Percentiles rank a stretch among this genome's conserved stretches.
Conservation (phyloP, 805 yeast species). For the Teunomyces cretensis region DNA sequence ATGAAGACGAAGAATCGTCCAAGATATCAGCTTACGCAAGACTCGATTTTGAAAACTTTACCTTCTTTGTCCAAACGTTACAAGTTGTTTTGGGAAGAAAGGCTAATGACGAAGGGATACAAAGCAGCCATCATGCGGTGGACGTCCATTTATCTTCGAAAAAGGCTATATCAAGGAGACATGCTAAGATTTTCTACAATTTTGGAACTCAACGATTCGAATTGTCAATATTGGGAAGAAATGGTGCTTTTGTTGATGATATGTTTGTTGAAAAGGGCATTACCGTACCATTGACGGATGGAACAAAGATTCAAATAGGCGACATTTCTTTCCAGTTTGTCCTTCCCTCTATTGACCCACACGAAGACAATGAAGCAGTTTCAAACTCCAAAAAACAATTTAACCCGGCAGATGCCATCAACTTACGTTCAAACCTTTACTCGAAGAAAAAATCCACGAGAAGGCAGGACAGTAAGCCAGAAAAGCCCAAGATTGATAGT, state of each 20-base stretch:
- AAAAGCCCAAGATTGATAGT: slow-evolving; percentile 1
- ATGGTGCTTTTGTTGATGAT: slow-evolving; percentile 96
- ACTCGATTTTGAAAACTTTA: slow-evolving; percentile 86
- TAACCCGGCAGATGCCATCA: slow-evolving; percentile 63
- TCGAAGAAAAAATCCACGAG: slow-evolving; percentile 5
- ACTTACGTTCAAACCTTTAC: slow-evolving; percentile 52
- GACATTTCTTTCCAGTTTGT: slow-evolving; percentile 87
- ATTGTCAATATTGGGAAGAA: slow-evolving; percentile 85
- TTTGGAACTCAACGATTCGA: slow-evolving; percentile 96
- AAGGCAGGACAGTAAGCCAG: background rate
- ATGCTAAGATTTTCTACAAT: slow-evolving; percentile 94
- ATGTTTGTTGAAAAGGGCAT: slow-evolving; percentile 85
- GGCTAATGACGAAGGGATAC: slow-evolving; percentile 50
- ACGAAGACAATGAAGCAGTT: slow-evolving; percentile 17
- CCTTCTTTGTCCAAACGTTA: slow-evolving; percentile 93
- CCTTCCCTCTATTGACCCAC: slow-evolving; percentile 64
- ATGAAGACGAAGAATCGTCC: slow-evolving; percentile 17
- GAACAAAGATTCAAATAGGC: slow-evolving; percentile 87
- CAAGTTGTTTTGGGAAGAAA: slow-evolving; percentile 92
- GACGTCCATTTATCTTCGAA: slow-evolving; percentile 92
- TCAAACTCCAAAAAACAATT: slow-evolving; percentile 35
- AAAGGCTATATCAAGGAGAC: slow-evolving; percentile 90
- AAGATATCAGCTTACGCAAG: slow-evolving; percentile 65
- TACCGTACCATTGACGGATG: slow-evolving; percentile 83
- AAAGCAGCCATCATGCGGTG: slow-evolving; percentile 69